Conservation (phyloP, 805 yeast species). For the Pichia scutulata region DNA sequence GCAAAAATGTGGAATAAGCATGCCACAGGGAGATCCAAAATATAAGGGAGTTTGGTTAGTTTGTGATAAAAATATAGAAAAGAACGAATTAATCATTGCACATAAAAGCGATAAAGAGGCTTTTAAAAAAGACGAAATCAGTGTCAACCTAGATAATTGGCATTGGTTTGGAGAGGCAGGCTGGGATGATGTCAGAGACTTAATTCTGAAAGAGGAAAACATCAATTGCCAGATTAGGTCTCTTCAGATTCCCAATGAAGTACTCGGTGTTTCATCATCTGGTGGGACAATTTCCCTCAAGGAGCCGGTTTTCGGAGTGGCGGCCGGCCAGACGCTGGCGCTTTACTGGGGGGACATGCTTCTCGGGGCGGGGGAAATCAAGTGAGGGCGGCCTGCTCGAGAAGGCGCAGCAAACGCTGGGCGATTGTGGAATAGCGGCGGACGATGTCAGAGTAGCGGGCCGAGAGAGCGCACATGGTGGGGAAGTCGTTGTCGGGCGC, state of each 20-base stretch:
- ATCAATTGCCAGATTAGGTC: slow-evolving; percentile 65
- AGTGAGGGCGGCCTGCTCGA: not conserved
- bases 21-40: slow-evolving; percentile 84
- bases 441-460: not conserved
- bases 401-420: not conserved
- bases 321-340: slow-evolving; percentile 84
- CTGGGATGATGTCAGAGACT: not conserved
- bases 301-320: slow-evolving; percentile 59
- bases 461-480: not conserved
- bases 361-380: slow-evolving; percentile 53
- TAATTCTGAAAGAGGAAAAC: slow-evolving; percentile 9
- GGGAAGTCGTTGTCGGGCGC: not conserved
- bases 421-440: not conserved
- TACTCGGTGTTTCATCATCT: slow-evolving; percentile 9
- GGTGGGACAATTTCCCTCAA: slow-evolving; percentile 33
- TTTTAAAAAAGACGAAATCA: slow-evolving; percentile 40
- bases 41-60: slow-evolving; percentile 84
- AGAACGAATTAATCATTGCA: slow-evolving; percentile 75
- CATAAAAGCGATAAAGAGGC: slow-evolving; percentile 54
- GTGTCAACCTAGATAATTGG: slow-evolving; percentile 34
- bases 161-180: slow-evolving; percentile 35
- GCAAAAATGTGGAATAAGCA: slow-evolving; percentile 66
- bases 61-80: slow-evolving; percentile 52
- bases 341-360: slow-evolving; percentile 61
- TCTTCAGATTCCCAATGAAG: slow-evolving; percentile 48